phyloP scores from a whole-genome alignment of 1,284 basidiomycete species.

The Polyporus tsugae region DNA sequence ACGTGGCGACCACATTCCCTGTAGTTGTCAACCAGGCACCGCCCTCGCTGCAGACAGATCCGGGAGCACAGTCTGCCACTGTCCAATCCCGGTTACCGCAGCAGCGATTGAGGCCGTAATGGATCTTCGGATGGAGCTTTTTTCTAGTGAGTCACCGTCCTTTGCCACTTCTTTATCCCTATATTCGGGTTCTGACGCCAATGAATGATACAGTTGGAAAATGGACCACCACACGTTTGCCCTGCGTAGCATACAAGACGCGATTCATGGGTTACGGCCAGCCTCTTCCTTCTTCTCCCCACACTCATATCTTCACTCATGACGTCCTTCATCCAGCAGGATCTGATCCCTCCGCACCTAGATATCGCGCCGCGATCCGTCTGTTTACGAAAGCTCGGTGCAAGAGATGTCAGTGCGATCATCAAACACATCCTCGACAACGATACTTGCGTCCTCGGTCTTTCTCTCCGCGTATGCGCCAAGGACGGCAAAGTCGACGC shows the following conservation, averaged over 20 bases:
- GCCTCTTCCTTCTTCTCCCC: neutral
- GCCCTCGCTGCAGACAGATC: too few relatives aligned
- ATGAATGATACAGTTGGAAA: neutral
- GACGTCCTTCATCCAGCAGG: neutral
- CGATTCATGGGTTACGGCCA: neutral
- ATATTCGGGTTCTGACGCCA: neutral
- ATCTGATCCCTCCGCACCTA: neutral
- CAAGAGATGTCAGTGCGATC: neutral
- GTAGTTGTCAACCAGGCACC: neutral
- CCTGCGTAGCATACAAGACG: neutral
- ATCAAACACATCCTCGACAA: slow-evolving; percentile 9
- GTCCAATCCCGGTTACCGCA: slow-evolving; percentile 9
- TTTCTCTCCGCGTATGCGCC: slow-evolving; percentile 15
- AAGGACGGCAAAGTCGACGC: slow-evolving; percentile 15
- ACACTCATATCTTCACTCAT: neutral
- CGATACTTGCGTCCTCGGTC: slow-evolving; percentile 13
- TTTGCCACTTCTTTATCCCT: neutral
- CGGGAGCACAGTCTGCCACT: neutral
- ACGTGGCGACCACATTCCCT: neutral
- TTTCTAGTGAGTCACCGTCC: neutral
- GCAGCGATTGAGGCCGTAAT: neutral
- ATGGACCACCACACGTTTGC: neutral
- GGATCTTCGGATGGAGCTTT: neutral
- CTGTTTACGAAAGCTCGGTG: neutral
- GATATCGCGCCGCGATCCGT: neutral